Conservation (phyloP, 164 flowering plant species). For the Vitis rupestris region DNA sequence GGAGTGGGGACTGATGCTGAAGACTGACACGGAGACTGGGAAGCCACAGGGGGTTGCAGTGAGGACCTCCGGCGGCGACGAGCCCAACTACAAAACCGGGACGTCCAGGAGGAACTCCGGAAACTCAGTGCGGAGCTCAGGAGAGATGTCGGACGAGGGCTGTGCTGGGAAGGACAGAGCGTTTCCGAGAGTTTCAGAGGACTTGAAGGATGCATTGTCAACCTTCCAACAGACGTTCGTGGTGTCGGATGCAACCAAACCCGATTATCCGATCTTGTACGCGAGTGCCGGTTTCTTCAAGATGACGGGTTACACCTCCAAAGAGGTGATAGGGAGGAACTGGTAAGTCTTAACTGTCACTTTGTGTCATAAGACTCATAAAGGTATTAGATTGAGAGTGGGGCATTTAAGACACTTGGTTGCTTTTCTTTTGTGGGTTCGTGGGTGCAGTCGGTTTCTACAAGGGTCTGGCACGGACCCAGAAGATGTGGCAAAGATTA, state of each 20-base stretch:
- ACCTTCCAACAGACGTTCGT: slow-evolving; percentile 96
- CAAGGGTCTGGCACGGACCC: slow-evolving; percentile 90
- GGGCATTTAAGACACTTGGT: slow-evolving; percentile 5
- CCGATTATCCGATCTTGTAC: slow-evolving; percentile 84
- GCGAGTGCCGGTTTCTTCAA: slow-evolving; percentile 98
- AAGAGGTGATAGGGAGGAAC: slow-evolving; percentile 91
- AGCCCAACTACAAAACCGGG: slow-evolving; percentile 24
- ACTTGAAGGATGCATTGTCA: slow-evolving; percentile 79
- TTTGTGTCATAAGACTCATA: not conserved
- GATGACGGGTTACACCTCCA: slow-evolving; percentile 95
- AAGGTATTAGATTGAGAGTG: slow-evolving; percentile 1
- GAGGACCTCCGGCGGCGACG: slow-evolving; percentile 72
- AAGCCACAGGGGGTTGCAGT: slow-evolving; percentile 77
- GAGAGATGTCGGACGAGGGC: slow-evolving; percentile 59
- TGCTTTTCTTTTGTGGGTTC: not conserved
- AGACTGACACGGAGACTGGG: slow-evolving; percentile 81
- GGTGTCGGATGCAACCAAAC: slow-evolving; percentile 91
- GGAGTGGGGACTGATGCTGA: slow-evolving; percentile 92
- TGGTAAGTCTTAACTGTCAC: slow-evolving; percentile 45
- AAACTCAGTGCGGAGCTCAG: slow-evolving; percentile 68
- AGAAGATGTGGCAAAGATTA: slow-evolving; percentile 69
- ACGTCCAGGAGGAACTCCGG: slow-evolving; percentile 54
- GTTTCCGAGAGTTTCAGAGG: slow-evolving; percentile 83
- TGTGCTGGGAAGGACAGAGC: slow-evolving; percentile 36
- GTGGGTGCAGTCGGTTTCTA: slow-evolving; percentile 72